Evolutionary conservation across 1,284 basidiomycete genomes (phyloP).

Genomic region (Veloboletus limbatus): DNA sequence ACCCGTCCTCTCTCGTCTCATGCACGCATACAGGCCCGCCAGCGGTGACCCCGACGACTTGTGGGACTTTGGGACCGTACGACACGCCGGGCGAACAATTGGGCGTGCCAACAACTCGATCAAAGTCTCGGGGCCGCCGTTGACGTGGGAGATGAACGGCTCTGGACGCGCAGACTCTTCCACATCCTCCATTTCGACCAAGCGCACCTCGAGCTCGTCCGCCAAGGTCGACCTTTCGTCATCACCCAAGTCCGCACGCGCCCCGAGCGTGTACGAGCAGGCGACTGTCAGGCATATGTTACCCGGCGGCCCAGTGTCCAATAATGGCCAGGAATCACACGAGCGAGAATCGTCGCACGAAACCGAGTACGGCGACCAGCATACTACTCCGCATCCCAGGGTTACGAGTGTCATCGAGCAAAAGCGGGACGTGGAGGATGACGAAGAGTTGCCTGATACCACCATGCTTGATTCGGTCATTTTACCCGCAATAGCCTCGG

Average conservation of each 20-base stretch:
- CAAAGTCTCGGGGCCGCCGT: constrained; percentile 59
- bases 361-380: constrained; percentile 63
- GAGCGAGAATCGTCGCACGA: constrained; percentile 56
- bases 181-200: constrained; percentile 34
- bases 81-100: constrained; percentile 63
- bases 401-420: constrained; percentile 31
- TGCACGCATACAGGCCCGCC: constrained; percentile 40
- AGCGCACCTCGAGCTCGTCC: constrained; percentile 34
- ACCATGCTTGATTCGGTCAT: constrained; percentile 95
- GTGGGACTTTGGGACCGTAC: constrained; percentile 94
- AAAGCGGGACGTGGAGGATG: constrained; percentile 43
- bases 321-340: constrained; percentile 20
- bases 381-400: constrained; percentile 22
- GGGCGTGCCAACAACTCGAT: constrained; percentile 58
- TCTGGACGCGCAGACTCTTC: constrained; percentile 40
- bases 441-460: constrained; percentile 75
- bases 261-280: constrained; percentile 52
- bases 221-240: constrained; percentile 55
- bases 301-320: constrained; percentile 17
- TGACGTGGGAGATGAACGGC: constrained; percentile 76
- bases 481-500: constrained; percentile 87
- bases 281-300: constrained; percentile 64
- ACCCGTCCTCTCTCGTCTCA: constrained; percentile 19
- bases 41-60: constrained; percentile 76
- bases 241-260: constrained; percentile 29